Evolutionary conservation across 805 yeast species (phyloP).

Genomic region (Lachancea quebecensis): DNA sequence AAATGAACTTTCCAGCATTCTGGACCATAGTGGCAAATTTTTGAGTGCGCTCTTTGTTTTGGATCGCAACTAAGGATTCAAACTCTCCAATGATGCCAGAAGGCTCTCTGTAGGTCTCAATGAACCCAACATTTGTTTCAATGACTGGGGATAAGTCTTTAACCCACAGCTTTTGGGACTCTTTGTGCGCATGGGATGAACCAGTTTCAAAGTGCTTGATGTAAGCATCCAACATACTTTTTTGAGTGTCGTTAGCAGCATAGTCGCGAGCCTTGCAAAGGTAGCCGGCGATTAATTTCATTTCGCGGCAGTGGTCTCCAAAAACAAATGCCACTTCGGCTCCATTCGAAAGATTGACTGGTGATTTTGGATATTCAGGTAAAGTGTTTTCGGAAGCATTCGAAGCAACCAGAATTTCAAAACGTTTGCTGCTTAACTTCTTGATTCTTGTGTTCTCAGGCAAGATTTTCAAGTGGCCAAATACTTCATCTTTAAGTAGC

Average conservation of each 20-base stretch:
- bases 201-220: constrained; percentile 70
- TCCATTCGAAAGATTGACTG: constrained; percentile 36
- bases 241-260: constrained; percentile 71
- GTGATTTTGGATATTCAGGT: constrained; percentile 43
- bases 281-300: constrained; percentile 48
- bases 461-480: constrained; percentile 36
- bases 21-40: constrained; percentile 67
- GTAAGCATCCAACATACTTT: constrained; percentile 57
- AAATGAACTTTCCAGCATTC: constrained; percentile 58
- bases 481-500: constrained; percentile 44
- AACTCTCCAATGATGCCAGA: constrained; percentile 89
- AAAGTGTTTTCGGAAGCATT: constrained; percentile 42
- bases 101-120: constrained; percentile 90
- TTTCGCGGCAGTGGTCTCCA: constrained; percentile 73
- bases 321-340: constrained; percentile 47
- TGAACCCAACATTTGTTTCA: constrained; percentile 81
- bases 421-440: constrained; percentile 43
- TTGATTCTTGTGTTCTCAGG: constrained; percentile 69
- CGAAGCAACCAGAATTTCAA: constrained; percentile 64
- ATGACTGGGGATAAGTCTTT: constrained; percentile 75
- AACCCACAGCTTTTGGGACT: constrained; percentile 82
- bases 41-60: constrained; percentile 77
- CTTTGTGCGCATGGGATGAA: constrained; percentile 75
- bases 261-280: constrained; percentile 49
- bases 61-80: constrained; percentile 89